Evolutionary conservation across 176 grass and related monocot genomes (phyloP), one percentile per base, ranked within the genome.

Genomic region (Juncus effusus): DNA sequence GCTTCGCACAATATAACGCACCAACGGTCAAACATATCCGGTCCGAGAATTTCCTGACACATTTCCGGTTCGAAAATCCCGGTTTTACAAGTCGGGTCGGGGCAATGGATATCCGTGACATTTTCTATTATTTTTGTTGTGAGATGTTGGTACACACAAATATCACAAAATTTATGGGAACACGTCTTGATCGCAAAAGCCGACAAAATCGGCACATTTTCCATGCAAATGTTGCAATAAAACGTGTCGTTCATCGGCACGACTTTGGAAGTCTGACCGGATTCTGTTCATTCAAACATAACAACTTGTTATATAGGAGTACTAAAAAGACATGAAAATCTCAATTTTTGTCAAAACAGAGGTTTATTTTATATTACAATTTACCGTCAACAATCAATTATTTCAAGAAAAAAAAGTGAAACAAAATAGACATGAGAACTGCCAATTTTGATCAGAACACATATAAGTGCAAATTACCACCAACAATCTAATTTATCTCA

Each of bases 211-310:
- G 62, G 38, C n/a, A 64, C n/a, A 19, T 64, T 16, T 45, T 64
- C 42, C 62, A 64, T 64, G 62, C 62, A 64, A 16, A 64, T 64
- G 6, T 44, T 40, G 62, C 40, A 64, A 64, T 64, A 64, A 38
- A 64, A 64, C n/a, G 42, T 15, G 16, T 64, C 39, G 10, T 15
- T 64, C 13, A 19, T 47, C n/a, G 62, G 62, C n/a, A 45, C 40
- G 16, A 47, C 40, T 64, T 64, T 64, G 1, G 62, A 15, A 3
- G 16, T 14, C 15, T 64, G 62, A 42, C 42, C 39, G 16, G 39
- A 64, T 13, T 63, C 60, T 63, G 60, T 63, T 63, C 40, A 40
- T 47, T 47, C 4, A 47, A 47, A 47, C 13, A 15, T 9, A 60
- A 28, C 16, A 3, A 59, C 16, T 14, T 12, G 16, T 57, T 12